Base-by-base conservation (phyloP, 495 filamentous ascomycete genomes). In the Penicillium robsamsonii region DNA sequence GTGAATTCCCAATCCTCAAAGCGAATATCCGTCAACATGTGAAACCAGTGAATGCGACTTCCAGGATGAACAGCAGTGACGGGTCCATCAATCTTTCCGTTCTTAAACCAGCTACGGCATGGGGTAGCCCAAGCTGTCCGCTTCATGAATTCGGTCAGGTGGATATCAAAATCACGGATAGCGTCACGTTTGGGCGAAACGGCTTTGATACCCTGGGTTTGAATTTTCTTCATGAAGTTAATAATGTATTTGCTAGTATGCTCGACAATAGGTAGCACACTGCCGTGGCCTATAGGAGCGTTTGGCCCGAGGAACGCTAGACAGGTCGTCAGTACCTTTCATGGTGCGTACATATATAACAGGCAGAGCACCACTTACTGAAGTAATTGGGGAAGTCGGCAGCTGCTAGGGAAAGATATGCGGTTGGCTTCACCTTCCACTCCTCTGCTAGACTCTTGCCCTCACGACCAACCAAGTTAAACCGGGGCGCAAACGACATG, bases 41-140 rank as follows among this genome's bases (percentile, higher is more conserved):
- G 70, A 62, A 81, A 79, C 58, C 75, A 81, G 50, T 82, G 79
- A 9, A 79, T 67, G 7, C 79, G 70, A 53, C 72, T 77, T 12
- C 79, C 79, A 0, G 79, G 78, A 49, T 79, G 74, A 38, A 80
- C 5, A 60, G 76, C 75, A 13, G 71, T 76, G 11, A 82, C 75
- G 10, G 76, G 75, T 0, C 79, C 80, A 57, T 75, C 68, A 2
- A 58, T 57, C 5, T 46, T 57, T 13, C 73, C 75, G 31, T 67
- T 64, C 62, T 81, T 81, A 59, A 77, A 82, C 79, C 79, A 83
- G 4, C 72, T 77, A 5, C 72, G 68, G 29, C 79, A 75, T 11
- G 61, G 30, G 11, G 68, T 55, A 0, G 71, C 64, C 79, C 79
- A 82, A 13, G 67, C 68, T 2, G 78, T 79, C 12, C 75, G 69